phyloP scores from a whole-genome alignment of 2,329 filamentous ascomycete genomes.

The Aspergillus vadensis region DNA sequence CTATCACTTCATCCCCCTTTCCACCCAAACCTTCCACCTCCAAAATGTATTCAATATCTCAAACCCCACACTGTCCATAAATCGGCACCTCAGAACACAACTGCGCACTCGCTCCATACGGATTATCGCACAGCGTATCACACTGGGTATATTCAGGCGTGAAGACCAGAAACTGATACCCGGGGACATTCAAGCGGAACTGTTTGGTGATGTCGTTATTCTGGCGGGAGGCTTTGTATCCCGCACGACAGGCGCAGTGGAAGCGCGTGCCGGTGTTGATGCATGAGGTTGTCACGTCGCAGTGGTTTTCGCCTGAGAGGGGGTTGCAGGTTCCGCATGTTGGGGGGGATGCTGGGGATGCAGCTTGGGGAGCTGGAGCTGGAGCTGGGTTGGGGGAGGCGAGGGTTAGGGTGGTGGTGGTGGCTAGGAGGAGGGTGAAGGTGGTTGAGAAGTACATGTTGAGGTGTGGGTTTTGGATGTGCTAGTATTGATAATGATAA shows the following conservation, averaged over 20 bases:
- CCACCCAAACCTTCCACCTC: too few species aligned
- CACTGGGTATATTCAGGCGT: constrained; percentile 39
- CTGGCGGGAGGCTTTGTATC: constrained; percentile 40
- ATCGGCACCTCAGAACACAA: constrained; percentile 41
- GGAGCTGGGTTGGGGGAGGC: constrained; percentile 22
- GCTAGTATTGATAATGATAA: not conserved
- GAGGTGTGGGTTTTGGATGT: constrained; percentile 1
- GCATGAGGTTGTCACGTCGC: constrained; percentile 48
- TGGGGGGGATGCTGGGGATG: constrained; percentile 21
- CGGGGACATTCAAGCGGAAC: constrained; percentile 42
- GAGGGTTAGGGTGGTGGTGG: constrained; percentile 24
- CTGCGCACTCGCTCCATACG: constrained; percentile 30
- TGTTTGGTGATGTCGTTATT: constrained; percentile 35
- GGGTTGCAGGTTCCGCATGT: constrained; percentile 45
- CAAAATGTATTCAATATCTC: too few species aligned
- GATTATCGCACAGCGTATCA: constrained; percentile 40
- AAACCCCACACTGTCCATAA: constrained; percentile 30
- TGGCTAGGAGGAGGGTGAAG: constrained; percentile 15
- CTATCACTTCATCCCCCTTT: not conserved
- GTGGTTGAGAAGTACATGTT: constrained; percentile 33
- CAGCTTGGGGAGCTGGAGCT: too few species aligned
- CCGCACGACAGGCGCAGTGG: constrained; percentile 47
- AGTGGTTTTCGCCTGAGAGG: constrained; percentile 42
- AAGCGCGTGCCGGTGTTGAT: constrained; percentile 45
- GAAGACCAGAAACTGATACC: constrained; percentile 45